These are phyloP conservation scores for Kwoniella heveanensis DNA, from an alignment of 768 basidiomycete species.

Conservation along the genomic window DNA sequence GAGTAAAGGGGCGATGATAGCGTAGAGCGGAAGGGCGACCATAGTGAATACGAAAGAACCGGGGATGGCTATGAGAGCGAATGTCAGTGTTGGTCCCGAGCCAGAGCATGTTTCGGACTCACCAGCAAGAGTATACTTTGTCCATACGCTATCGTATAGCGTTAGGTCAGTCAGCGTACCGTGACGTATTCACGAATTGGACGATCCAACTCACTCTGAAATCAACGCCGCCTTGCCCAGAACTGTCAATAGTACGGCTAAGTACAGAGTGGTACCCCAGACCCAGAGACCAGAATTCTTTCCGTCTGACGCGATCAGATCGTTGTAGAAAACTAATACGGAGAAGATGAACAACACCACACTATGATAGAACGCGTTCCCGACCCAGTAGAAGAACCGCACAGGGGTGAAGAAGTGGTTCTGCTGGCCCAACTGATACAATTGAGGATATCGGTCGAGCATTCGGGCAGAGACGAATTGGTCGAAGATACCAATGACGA, in stretches of 20 bases:
- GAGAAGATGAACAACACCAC: conserved; percentile 76
- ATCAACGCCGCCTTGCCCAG: conserved; percentile 95
- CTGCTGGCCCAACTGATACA: conserved; percentile 90
- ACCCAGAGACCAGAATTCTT: conserved; percentile 94
- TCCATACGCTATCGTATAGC: conserved; percentile 76
- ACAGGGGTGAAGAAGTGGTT: conserved; percentile 70
- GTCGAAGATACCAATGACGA: conserved; percentile 97
- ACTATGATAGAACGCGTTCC: conserved; percentile 57
- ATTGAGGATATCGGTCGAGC: conserved; percentile 92
- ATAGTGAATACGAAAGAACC: conserved; percentile 98
- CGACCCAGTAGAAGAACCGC: conserved; percentile 56
- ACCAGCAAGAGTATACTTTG: conserved; percentile 89
- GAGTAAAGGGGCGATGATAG: conserved; percentile 75
- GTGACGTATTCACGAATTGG: no score
- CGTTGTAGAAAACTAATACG: conserved; percentile 88
- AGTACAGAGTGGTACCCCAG: conserved; percentile 96
- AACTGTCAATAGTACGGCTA: conserved; percentile 88
- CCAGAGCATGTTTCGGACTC: no score
- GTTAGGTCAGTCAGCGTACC: no score
- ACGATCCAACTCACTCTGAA: conserved; percentile 75
- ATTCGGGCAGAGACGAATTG: conserved; percentile 97
- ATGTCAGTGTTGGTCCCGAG: no score
- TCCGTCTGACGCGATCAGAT: conserved; percentile 77
- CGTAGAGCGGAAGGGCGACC: conserved; percentile 88
- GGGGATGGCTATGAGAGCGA: conserved; percentile 69